Base-by-base conservation (phyloP, 768 basidiomycete genomes). In the Chlorophyllum brunneum region DNA sequence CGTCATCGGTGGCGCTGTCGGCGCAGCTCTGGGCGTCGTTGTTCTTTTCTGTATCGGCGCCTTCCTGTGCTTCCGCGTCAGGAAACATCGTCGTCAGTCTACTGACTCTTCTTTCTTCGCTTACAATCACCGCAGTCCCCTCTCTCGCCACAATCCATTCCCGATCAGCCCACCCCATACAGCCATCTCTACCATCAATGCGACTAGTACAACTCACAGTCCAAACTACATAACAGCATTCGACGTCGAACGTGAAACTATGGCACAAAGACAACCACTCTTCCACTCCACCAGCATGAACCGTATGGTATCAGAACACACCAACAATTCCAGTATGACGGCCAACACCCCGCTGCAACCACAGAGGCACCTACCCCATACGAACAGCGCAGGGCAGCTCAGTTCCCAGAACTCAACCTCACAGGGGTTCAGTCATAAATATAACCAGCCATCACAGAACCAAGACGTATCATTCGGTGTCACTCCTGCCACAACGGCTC, bases 1-100 rank as follows among this genome's bases (percentile, higher is more conserved):
- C n/a, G 53, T 62, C 5, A 55, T 63, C 8, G 64, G 64, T 0
- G 63, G 59, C 5, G 51, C 57, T 8, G 54, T 61, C 13, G 63
- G 58, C 7, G 58, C 54, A 15, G 48, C 50, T 2, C 13, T 61
- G 5, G 58, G 56, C 13, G 56, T 43, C 4, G 49, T 51, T 16
- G 18, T 56, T 23, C 43, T 59, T 23, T 13, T 58, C 24, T 16
- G 48, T 4, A 24, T 54, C 26, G 11, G 53, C 4, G 27, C 39
- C 7, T 29, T 29, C 45, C 55, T 40, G 43, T 63, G 27, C 43
- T 7, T 54, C 51, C 18, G 54, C 54, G 39, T 50, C 53, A 38
- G 52, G 36, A 26, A 54, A 53, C 44, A 54, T 27, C 7, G 53
- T 38, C 23, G 55, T 6, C 11, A 2, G 8, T 53, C 23, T 22